Percentiles rank a stretch among this genome's conserved stretches.
Evolutionary conservation across 768 basidiomycete species (phyloP).

Genomic region (Tricholoma hemisulphureum): DNA sequence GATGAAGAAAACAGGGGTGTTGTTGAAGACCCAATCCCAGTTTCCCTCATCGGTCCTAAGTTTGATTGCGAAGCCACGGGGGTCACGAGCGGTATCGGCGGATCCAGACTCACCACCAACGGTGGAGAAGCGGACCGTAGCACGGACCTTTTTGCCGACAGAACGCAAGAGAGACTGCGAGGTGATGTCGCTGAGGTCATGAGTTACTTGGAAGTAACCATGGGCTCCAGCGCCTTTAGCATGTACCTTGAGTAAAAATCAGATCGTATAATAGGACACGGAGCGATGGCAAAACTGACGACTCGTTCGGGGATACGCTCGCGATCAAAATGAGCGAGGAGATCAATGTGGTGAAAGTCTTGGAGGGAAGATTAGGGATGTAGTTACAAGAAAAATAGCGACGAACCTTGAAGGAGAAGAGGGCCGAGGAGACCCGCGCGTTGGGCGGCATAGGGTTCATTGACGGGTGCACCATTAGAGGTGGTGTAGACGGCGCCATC

Average conservation of each 20-base stretch:
- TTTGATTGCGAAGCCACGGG: constrained; percentile 90
- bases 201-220: constrained; percentile 89
- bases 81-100: constrained; percentile 90
- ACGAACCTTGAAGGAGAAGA: constrained; percentile 81
- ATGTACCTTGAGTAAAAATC: constrained; percentile 58
- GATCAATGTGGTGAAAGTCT: constrained; percentile 90
- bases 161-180: constrained; percentile 64
- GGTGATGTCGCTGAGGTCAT: constrained; percentile 80
- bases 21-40: constrained; percentile 91
- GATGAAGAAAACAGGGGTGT: constrained; percentile 91
- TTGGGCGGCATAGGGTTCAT: constrained; percentile 76
- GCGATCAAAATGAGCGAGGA: constrained; percentile 89
- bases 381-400: not conserved
- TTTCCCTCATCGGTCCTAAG: constrained; percentile 90
- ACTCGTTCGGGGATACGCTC: constrained; percentile 97
- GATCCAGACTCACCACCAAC: constrained; percentile 88
- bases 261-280: constrained; percentile 24
- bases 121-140: constrained; percentile 89
- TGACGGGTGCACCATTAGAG: constrained; percentile 76
- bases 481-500: constrained; percentile 78
- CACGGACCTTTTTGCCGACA: constrained; percentile 64
- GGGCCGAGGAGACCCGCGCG: constrained; percentile 74
- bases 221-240: constrained; percentile 93
- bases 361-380: not conserved
- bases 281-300: constrained; percentile 40